Percentiles rank a stretch among this genome's conserved stretches.
These are phyloP conservation scores for Jimgerdemannia flammicorona DNA, from an alignment of 192 early-diverging fungal genomes.

Conservation along the genomic window DNA sequence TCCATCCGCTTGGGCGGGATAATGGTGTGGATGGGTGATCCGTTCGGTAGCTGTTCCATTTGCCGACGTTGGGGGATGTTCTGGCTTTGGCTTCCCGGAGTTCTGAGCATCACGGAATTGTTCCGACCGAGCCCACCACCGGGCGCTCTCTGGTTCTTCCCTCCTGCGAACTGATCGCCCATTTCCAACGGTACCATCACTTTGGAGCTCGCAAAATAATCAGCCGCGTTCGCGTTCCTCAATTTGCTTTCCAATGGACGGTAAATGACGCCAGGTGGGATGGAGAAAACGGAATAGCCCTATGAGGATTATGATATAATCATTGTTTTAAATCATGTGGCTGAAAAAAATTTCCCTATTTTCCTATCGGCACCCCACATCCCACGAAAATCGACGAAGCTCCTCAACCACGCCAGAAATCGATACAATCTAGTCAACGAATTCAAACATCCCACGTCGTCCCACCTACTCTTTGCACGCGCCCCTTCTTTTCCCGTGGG, in stretches of 20 bases:
- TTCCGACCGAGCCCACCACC: neutral
- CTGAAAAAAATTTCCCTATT: too few species aligned
- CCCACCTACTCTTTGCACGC: constrained; percentile 3
- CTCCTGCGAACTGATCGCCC: constrained; percentile 54
- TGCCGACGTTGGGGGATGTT: neutral
- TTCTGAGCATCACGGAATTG: neutral
- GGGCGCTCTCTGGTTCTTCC: constrained; percentile 30
- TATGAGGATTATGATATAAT: neutral
- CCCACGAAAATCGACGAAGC: too few species aligned
- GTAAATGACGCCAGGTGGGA: constrained; percentile 78
- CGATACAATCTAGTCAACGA: too few species aligned
- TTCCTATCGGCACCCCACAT: too few species aligned
- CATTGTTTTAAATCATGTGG: too few species aligned
- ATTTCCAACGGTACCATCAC: constrained; percentile 78
- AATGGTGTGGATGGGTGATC: neutral
- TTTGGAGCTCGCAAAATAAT: constrained; percentile 75
- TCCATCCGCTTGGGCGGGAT: neutral
- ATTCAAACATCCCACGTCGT: constrained; percentile 22
- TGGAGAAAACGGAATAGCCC: constrained; percentile 71
- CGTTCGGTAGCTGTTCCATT: neutral
- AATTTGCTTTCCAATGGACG: constrained; percentile 81
- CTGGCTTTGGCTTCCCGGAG: neutral
- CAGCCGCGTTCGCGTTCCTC: constrained; percentile 73
- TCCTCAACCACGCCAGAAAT: too few species aligned
- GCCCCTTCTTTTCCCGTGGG: neutral